Evolutionary conservation across 1,139 yeast genomes (phyloP), one percentile per base, ranked within the genome.

Genomic region (Nakaseomyces nivariensis): DNA sequence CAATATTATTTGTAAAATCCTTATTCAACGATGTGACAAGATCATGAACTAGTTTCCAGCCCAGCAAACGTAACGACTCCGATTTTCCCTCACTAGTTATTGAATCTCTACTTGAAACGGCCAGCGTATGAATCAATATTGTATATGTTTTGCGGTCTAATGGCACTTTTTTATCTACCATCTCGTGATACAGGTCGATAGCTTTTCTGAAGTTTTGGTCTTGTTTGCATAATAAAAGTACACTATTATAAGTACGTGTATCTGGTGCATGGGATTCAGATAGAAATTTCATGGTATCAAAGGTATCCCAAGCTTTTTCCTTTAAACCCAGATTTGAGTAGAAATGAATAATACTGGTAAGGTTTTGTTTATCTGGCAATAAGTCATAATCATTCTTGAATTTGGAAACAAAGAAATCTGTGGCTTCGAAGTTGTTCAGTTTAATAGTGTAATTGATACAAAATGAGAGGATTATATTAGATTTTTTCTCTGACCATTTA

Each of bases 211-310:
- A 71, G 50, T 85, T 77, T 51, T 77, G 72, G 51, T 78, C 74
- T 55, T 77, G 76, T 4, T 82, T 77, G 52, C 87, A 80, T 1
- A 88, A 73, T 7, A 80, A 74, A 25, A 90, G 76, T 68, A 89
- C 77, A 13, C 85, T 78, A 52, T 82, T 81, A 65, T 88, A 92
- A 0, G 88, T 79, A 24, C 71, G 67, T 0, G 78, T 63, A 47
- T 81, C 84, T 0, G 97, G 97, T 48, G 77, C 76, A 52, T 63
- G 65, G 2, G 87, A 78, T 5, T 72, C 62, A 0, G 94, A 80
- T 54, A 84, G 67, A 63, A 86, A 90, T 64, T 88, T 90, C 89
- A 92, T 82, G 55, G 88, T 79, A 58, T 85, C 92, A 64, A 92
- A 92, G 1, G 86, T 72, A 48, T 81, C 80, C 51, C 78, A 76